These are phyloP conservation scores for Aspergillus felis DNA, from an alignment of 2,329 filamentous ascomycete genomes.

Conservation along the genomic window DNA sequence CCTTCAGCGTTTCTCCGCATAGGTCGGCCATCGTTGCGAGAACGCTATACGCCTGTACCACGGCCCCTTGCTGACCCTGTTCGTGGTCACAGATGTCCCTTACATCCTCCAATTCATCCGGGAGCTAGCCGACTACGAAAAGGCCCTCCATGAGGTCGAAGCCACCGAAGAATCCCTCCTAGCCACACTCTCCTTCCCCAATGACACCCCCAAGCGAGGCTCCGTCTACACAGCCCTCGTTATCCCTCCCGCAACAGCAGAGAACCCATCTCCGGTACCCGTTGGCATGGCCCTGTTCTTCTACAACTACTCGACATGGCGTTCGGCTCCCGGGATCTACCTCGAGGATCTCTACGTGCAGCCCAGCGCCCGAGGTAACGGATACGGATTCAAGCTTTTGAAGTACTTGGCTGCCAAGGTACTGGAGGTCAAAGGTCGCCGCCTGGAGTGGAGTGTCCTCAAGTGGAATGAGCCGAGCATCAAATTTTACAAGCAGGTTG, in stretches of 20 bases:
- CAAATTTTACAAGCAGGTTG: conserved; percentile 66
- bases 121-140: conserved; percentile 84
- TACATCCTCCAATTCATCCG: conserved; percentile 77
- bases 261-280: conserved; percentile 35
- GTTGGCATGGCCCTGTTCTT: conserved; percentile 88
- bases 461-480: conserved; percentile 92
- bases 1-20: not conserved
- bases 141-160: conserved; percentile 67
- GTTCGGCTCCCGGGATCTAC: conserved; percentile 80
- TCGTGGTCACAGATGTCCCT: conserved; percentile 61
- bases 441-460: conserved; percentile 86
- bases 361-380: conserved; percentile 64
- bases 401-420: conserved; percentile 76
- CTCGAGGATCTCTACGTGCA: conserved; percentile 90
- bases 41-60: not conserved
- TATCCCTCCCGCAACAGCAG: conserved; percentile 46
- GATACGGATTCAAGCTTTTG: conserved; percentile 75
- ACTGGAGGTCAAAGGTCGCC: conserved; percentile 63
- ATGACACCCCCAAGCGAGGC: conserved; percentile 44
- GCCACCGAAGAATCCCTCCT: conserved; percentile 72
- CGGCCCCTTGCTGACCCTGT: not conserved
- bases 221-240: conserved; percentile 75
- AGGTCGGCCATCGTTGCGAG: no score
- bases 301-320: conserved; percentile 95
- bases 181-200: conserved; percentile 73